Evolutionary conservation across 345 rosid genomes (phyloP).

Genomic region (Lagerstroemia speciosa): DNA sequence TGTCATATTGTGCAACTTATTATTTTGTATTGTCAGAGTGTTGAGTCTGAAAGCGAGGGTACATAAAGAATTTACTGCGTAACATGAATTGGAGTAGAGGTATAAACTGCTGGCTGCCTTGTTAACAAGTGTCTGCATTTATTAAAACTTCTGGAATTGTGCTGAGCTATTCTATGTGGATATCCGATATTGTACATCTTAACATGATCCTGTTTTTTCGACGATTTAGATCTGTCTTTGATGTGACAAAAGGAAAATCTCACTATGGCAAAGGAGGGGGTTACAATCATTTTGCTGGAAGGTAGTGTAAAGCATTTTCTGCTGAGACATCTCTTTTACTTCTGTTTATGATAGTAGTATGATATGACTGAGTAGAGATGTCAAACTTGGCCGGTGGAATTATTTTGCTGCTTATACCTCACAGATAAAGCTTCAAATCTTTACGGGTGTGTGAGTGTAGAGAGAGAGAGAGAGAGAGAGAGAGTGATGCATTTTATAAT

Average conservation of each 20-base stretch:
- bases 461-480: no score
- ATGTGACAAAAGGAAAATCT: constrained; percentile 84
- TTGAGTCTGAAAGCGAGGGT: background rate
- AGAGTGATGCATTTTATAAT: background rate
- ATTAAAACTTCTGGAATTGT: background rate
- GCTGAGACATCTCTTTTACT: background rate
- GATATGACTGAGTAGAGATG: background rate
- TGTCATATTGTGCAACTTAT: background rate
- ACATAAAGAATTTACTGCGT: background rate
- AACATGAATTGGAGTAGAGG: background rate
- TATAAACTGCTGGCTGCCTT: background rate
- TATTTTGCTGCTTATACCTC: background rate
- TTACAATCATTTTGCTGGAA: constrained; percentile 89
- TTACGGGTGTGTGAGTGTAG: no score
- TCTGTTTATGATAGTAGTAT: background rate
- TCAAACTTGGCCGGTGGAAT: background rate
- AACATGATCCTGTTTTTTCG: background rate
- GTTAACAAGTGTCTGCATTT: background rate
- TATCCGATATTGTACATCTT: background rate
- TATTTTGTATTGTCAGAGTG: background rate
- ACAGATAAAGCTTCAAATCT: no score
- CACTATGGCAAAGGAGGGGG: constrained; percentile 88
- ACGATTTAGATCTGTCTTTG: constrained; percentile 75
- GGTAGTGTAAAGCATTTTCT: constrained; percentile 30
- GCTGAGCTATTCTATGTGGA: background rate